These are phyloP conservation scores for Rhizopogon salebrosus DNA, from an alignment of 768 basidiomycete genomes.

Conservation along the genomic window DNA sequence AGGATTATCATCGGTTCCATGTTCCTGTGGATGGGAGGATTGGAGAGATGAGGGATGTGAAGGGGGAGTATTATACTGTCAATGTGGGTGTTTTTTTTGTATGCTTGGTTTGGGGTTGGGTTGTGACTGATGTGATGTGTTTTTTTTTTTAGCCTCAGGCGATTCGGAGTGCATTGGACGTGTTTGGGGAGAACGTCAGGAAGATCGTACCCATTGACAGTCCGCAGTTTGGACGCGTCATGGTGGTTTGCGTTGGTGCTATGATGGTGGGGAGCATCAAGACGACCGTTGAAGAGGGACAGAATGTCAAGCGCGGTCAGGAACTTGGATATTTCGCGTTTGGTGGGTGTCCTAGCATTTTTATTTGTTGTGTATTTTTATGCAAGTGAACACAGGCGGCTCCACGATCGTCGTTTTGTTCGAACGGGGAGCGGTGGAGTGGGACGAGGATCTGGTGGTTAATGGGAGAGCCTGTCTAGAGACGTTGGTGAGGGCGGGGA, in stretches of 20 bases:
- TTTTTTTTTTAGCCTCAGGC: slow-evolving; percentile 69
- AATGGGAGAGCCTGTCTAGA: slow-evolving; percentile 87
- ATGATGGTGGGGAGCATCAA: slow-evolving; percentile 95
- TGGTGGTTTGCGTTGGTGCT: slow-evolving; percentile 88
- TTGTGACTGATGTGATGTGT: background rate
- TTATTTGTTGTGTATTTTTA: background rate
- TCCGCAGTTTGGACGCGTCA: slow-evolving; percentile 84
- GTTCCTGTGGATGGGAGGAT: slow-evolving; percentile 81
- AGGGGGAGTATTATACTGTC: slow-evolving; percentile 95
- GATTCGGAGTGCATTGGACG: slow-evolving; percentile 82
- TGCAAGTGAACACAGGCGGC: slow-evolving; percentile 48
- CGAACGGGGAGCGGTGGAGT: slow-evolving; percentile 77
- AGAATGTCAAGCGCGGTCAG: slow-evolving; percentile 74
- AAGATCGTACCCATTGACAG: slow-evolving; percentile 92
- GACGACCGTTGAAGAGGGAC: slow-evolving; percentile 82
- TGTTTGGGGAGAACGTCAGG: slow-evolving; percentile 91
- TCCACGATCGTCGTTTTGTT: slow-evolving; percentile 91
- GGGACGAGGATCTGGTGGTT: slow-evolving; percentile 86
- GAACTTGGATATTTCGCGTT: slow-evolving; percentile 96
- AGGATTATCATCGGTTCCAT: slow-evolving; percentile 96
- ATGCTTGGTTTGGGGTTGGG: background rate
- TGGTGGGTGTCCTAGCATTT: slow-evolving; percentile 43
- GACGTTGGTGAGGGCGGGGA: slow-evolving; percentile 84
- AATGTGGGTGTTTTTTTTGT: slow-evolving; percentile 48
- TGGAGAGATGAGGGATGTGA: slow-evolving; percentile 76